Evolutionary conservation across 345 rosid species (phyloP), one percentile per base, ranked within the genome.

Genomic region (Eucalyptus microcorys): DNA sequence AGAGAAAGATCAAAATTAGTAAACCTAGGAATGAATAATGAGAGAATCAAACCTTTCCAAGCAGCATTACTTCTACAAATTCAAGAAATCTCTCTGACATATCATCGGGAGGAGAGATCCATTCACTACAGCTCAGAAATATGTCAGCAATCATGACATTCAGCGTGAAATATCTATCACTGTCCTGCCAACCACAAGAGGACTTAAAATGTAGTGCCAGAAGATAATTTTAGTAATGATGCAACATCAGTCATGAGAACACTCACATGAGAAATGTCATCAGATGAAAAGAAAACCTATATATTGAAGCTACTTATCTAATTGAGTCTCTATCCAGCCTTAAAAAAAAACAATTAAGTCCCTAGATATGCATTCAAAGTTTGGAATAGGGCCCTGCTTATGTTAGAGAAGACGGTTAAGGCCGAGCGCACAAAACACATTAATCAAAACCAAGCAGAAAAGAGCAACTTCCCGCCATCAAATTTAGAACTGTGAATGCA

Each of bases 11-110:
- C 84, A 76, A 76, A 71, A 76, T 76, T 21, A 40, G 30, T 22
- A 71, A 71, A 34, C 27, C 30, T 40, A 76, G 47, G 83, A 40
- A 76, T 40, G 47, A 76, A 40, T 19, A 34, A 37, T 19, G 81
- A 71, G 26, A 71, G 45, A 76, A 89, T 87, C 94, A 88, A 49
- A 96, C 99, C 98, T 95, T 93, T 90, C 92, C 96, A 87, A 94
- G 94, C 91, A 98, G 93, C 37, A 95, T 95, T 89, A 90, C 91
- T 87, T 94, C 97, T 34, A 95, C 87, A 88, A 95, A 98, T 87
- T 90, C 93, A 88, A 97, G 94, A 91, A 91, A 94, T 89, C 91
- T 92, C 89, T 94, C 95, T 87, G 92, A 88, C 88, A 95, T 61
- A 55, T 90, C 92, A 88, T 89, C 86, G 26, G 94, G 91, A 90